A percentile compares a stretch with the other conserved stretches of the same genome.
Conservation (phyloP, 805 yeast genomes). For the Candida mattraensis region DNA sequence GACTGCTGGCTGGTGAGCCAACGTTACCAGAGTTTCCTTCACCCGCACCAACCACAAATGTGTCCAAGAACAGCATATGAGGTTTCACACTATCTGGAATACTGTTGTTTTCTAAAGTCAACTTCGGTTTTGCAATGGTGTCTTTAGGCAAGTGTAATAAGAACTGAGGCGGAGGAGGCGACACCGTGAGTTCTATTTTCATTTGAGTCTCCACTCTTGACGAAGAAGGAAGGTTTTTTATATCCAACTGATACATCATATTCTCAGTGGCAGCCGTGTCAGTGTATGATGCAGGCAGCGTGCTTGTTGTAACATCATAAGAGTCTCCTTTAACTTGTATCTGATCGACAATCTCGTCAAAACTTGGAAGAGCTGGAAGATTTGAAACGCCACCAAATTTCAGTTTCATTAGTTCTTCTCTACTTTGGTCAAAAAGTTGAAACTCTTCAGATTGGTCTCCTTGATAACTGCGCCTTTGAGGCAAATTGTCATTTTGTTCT, state of each 20-base stretch:
- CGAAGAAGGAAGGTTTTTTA: constrained; percentile 69
- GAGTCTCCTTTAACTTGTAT: constrained; percentile 17
- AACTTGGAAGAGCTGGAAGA: constrained; percentile 7
- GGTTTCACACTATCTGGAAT: constrained; percentile 49
- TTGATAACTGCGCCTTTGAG: constrained; percentile 2
- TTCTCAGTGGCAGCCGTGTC: constrained; percentile 18
- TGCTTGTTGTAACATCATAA: constrained; percentile 27
- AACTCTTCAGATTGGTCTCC: constrained; percentile 25
- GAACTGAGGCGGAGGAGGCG: constrained; percentile 75
- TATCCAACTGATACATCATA: constrained; percentile 45
- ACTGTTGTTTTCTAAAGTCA: constrained; percentile 55
- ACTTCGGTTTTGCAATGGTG: constrained; percentile 82
- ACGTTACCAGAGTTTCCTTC: constrained; percentile 4
- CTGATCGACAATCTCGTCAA: constrained; percentile 10
- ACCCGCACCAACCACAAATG: constrained; percentile 58
- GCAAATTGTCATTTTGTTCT: constrained; percentile 4
- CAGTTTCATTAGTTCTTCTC: constrained; percentile 50
- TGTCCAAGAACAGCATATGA: constrained; percentile 67
- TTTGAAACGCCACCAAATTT: constrained; percentile 45
- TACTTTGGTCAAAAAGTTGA: constrained; percentile 40
- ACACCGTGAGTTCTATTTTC: constrained; percentile 63
- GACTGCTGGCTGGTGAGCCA: constrained; percentile 2
- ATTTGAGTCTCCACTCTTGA: constrained; percentile 97
- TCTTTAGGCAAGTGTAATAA: constrained; percentile 82
- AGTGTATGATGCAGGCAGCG: constrained; percentile 32